Base-by-base conservation (phyloP, 306 rosid species). In the Pterocarpus macrocarpus region DNA sequence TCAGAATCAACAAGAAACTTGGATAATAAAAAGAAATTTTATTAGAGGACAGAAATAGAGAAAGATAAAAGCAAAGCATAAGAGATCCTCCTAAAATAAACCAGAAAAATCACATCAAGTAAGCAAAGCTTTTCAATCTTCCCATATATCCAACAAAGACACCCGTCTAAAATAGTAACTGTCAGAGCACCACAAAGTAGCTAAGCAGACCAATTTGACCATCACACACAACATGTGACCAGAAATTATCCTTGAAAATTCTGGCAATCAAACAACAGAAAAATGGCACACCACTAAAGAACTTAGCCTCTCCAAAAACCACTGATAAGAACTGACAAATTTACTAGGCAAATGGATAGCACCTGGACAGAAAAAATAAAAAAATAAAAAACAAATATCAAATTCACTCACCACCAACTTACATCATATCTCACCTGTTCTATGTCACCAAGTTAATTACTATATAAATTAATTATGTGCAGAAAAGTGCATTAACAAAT, bases 1-100 rank as follows among this genome's bases (percentile, higher is more conserved):
- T 38, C 64, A 70, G 62, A n/a, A 59, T 67, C 39, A 75, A 76
- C 69, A 59, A 3, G 16, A 64, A 64, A 63, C 13, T 76, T 15
- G 67, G 52, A 61, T 16, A 39, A n/a, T n/a, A 6, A 39, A 15
- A 63, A 34, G 33, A 79, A 69, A 28, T 28, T 10, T 45, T 17
- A 70, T 16, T 16, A 5, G 15, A 57, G 9, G 62, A 39, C 57
- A 58, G 49, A 62, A 56, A 53, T 39, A 58, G 11, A 61, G 32
- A 58, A 62, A 11, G 11, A 36, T 17, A 72, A 49, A 45, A 57
- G 33, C 76, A 65, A 45, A 17, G 69, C 70, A 41, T 67, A 53
- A 52, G 32, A 7, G 28, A 61, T 50, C 6, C 58, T 32, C 41
- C 2, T 2, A 44, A 62, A 47, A 45, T 33, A 45, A 3, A 6